A percentile compares a stretch with the other conserved stretches of the same genome.
Evolutionary conservation across 805 yeast genomes (phyloP).

Genomic region (Saitoella complicata): DNA sequence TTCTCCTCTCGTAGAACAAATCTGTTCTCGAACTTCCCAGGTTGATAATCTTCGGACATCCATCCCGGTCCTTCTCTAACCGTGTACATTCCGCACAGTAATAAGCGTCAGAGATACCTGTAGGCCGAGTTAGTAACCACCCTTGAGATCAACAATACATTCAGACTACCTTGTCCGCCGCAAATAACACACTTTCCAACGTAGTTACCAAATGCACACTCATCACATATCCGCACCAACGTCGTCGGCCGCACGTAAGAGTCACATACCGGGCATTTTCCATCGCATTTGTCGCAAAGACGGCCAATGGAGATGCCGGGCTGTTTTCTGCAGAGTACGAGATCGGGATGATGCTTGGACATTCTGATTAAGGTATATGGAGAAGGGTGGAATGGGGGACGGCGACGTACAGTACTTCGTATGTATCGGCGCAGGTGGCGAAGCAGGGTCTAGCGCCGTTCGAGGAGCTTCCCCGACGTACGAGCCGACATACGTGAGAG

Average conservation of each 20-base stretch:
- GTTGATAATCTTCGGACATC: slow-evolving; percentile 75
- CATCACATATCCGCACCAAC: slow-evolving; percentile 62
- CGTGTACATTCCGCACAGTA: slow-evolving; percentile 77
- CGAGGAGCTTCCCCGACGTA: no score
- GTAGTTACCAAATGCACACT: slow-evolving; percentile 60
- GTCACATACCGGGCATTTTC: slow-evolving; percentile 81
- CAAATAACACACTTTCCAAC: slow-evolving; percentile 65
- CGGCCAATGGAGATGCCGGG: slow-evolving; percentile 61
- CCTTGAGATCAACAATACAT: no score
- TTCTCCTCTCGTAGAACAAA: slow-evolving; percentile 33
- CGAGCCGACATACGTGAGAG: no score
- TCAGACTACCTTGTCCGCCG: slow-evolving; percentile 24
- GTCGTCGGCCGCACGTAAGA: slow-evolving; percentile 52
- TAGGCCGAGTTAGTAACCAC: no score
- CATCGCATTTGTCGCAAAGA: slow-evolving; percentile 77
- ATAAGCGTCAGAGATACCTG: slow-evolving; percentile 52
- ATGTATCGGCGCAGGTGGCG: no score
- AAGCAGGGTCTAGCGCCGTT: no score
- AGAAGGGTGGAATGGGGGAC: no score
- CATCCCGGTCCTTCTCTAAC: slow-evolving; percentile 70
- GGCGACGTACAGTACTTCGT: no score
- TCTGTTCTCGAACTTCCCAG: slow-evolving; percentile 65
- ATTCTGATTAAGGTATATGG: no score
- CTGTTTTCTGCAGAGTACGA: slow-evolving; percentile 67
- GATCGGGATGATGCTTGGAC: slow-evolving; percentile 47